These are phyloP conservation scores for Nitzschia inconspicua DNA, from an alignment of 108 stramenopile genomes.

Conservation along the genomic window DNA sequence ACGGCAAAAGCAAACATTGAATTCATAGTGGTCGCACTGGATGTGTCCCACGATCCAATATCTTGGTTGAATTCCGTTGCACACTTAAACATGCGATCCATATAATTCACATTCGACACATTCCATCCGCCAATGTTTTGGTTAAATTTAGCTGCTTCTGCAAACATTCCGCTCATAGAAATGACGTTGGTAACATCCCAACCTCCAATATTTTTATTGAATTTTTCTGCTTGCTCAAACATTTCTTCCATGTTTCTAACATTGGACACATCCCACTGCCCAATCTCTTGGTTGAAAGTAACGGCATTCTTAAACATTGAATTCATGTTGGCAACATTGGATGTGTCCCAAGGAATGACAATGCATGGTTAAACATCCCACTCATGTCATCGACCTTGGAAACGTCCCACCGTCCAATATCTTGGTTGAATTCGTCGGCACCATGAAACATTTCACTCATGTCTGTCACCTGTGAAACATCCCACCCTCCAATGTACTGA, in stretches of 20 bases:
- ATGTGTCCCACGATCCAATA: slow-evolving; percentile 31
- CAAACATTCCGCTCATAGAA: slow-evolving; percentile 16
- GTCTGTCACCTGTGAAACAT: too few relatives aligned
- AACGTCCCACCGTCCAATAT: too few relatives aligned
- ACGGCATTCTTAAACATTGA: neutral
- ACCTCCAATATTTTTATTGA: too few relatives aligned
- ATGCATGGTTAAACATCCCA: too few relatives aligned
- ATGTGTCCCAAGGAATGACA: too few relatives aligned
- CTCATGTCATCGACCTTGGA: too few relatives aligned
- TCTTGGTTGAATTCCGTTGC: slow-evolving; percentile 24
- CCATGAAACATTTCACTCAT: too few relatives aligned
- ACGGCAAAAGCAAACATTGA: too few relatives aligned
- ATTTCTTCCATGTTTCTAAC: slow-evolving; percentile 12
- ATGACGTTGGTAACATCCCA: slow-evolving; percentile 21
- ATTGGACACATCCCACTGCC: slow-evolving; percentile 12
- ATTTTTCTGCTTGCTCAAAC: slow-evolving; percentile 22
- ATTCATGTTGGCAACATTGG: too few relatives aligned
- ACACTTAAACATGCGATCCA: slow-evolving; percentile 15
- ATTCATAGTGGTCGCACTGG: neutral
- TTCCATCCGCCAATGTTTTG: slow-evolving; percentile 21
- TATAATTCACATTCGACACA: slow-evolving; percentile 8
- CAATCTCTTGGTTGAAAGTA: too few relatives aligned
- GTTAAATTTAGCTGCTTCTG: slow-evolving; percentile 3
- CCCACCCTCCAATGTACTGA: too few relatives aligned
- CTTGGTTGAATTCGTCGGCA: too few relatives aligned